phyloP scores from a whole-genome alignment of 2,329 filamentous ascomycete genomes.

The Trichoderma atroviride region DNA sequence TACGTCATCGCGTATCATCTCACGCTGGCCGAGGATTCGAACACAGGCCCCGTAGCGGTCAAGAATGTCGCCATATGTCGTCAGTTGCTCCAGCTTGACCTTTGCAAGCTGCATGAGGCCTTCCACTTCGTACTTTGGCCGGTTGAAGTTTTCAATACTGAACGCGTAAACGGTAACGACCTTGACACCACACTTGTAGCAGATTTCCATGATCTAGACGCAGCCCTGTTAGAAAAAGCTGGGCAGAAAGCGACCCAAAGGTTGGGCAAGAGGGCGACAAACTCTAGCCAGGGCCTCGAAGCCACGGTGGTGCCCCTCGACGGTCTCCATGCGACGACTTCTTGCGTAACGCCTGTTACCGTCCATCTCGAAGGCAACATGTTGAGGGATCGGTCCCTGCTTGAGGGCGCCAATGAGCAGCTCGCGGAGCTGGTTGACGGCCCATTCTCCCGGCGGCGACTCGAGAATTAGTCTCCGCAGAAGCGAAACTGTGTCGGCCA shows the following conservation, averaged over 20 bases:
- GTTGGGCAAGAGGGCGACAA: constrained; percentile 38
- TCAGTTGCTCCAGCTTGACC: constrained; percentile 87
- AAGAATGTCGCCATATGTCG: constrained; percentile 89
- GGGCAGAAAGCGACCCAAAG: neutral
- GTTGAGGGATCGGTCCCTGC: constrained; percentile 89
- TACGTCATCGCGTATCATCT: constrained; percentile 84
- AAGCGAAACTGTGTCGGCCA: constrained; percentile 58
- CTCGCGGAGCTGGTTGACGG: constrained; percentile 75
- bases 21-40: constrained; percentile 80
- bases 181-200: constrained; percentile 96
- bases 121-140: constrained; percentile 94
- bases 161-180: constrained; percentile 98
- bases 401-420: constrained; percentile 84
- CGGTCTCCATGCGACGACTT: constrained; percentile 88
- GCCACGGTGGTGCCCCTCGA: constrained; percentile 93
- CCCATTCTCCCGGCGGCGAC: constrained; percentile 91
- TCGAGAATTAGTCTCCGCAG: constrained; percentile 72
- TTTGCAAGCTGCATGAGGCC: constrained; percentile 98
- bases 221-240: constrained; percentile 22
- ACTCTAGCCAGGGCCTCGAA: constrained; percentile 93
- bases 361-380: constrained; percentile 99
- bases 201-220: constrained; percentile 84
- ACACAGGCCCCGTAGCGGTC: constrained; percentile 90
- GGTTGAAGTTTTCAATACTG: constrained; percentile 98
- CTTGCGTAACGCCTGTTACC: constrained; percentile 93